Percentiles rank a stretch among this genome's conserved stretches.
Evolutionary conservation across 345 rosid species (phyloP).

Genomic region (Lepidium sativum): DNA sequence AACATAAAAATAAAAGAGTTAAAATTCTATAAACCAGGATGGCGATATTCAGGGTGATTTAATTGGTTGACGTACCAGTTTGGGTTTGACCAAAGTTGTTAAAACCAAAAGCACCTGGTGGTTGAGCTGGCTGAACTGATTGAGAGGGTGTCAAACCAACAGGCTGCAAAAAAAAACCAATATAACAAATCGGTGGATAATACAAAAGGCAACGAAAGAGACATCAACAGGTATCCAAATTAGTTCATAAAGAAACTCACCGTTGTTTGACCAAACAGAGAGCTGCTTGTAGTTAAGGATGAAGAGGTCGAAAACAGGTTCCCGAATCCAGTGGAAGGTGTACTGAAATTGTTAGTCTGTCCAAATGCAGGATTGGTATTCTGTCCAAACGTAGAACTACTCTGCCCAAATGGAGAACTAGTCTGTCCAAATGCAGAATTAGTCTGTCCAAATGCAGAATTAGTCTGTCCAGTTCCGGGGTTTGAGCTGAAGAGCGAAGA

Average conservation of each 20-base stretch:
- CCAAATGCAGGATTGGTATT: constrained; percentile 30
- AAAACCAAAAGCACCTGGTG: constrained; percentile 37
- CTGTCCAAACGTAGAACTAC: constrained; percentile 41
- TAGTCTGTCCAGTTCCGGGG: constrained; percentile 40
- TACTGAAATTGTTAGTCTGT: constrained; percentile 41
- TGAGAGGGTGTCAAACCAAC: constrained; percentile 38
- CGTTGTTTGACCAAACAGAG: constrained; percentile 40
- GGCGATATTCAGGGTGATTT: neutral
- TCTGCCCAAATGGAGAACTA: constrained; percentile 35
- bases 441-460: constrained; percentile 38
- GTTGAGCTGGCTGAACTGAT: constrained; percentile 47
- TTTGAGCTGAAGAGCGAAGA: constrained; percentile 48
- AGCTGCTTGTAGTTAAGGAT: constrained; percentile 33
- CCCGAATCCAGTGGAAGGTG: constrained; percentile 43
- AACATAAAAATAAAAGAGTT: neutral
- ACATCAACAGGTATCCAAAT: neutral
- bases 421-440: constrained; percentile 38
- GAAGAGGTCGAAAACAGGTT: constrained; percentile 46
- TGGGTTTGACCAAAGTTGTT: constrained; percentile 49
- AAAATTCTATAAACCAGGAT: neutral
- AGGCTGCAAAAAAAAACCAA: constrained; percentile 31
- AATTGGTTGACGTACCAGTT: constrained; percentile 32
- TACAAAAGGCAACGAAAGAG: neutral
- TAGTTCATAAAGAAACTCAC: constrained; percentile 33
- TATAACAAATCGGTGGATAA: neutral